A percentile compares a stretch with the other conserved stretches of the same genome.
Evolutionary conservation across 2,329 filamentous ascomycete genomes (phyloP).

Genomic region (Tolypocladium amazonense): DNA sequence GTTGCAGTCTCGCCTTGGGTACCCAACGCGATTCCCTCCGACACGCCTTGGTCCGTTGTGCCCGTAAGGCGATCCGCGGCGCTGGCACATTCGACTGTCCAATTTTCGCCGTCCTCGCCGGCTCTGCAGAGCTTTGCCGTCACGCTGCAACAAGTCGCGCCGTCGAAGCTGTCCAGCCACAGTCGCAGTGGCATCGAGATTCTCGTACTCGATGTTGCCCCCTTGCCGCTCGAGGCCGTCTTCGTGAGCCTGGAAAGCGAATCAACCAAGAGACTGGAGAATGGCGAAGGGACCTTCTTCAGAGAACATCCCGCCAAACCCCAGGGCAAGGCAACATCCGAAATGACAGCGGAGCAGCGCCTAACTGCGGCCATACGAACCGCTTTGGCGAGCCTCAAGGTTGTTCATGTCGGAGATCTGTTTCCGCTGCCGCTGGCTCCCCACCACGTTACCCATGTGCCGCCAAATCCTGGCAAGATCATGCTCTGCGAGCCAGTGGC

Average conservation of each 20-base stretch:
- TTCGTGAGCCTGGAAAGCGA: conserved; percentile 81
- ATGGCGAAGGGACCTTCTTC: conserved; percentile 75
- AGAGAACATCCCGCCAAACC: conserved; percentile 42
- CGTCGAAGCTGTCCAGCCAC: conserved; percentile 62
- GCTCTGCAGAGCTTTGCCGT: conserved; percentile 73
- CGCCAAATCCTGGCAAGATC: conserved; percentile 76
- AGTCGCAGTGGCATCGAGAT: conserved; percentile 75
- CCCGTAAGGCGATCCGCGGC: conserved; percentile 57
- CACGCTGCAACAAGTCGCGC: conserved; percentile 59
- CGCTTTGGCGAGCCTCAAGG: conserved; percentile 58
- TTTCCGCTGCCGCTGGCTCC: conserved; percentile 67
- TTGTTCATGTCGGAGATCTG: conserved; percentile 78
- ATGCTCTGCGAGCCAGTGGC: conserved; percentile 90
- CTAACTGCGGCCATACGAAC: conserved; percentile 59
- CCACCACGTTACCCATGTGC: conserved; percentile 78
- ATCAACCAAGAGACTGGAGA: conserved; percentile 67
- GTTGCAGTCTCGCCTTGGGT: conserved; percentile 68
- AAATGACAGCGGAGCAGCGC: conserved; percentile 39
- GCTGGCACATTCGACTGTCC: conserved; percentile 66
- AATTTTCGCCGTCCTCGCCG: conserved; percentile 62
- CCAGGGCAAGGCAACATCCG: conserved; percentile 26
- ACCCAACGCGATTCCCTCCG: conserved; percentile 45
- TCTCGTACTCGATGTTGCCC: conserved; percentile 67
- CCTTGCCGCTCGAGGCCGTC: conserved; percentile 71
- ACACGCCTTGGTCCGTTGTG: conserved; percentile 74